phyloP scores from a whole-genome alignment of 306 rosid genomes.

The Malus orientalis region DNA sequence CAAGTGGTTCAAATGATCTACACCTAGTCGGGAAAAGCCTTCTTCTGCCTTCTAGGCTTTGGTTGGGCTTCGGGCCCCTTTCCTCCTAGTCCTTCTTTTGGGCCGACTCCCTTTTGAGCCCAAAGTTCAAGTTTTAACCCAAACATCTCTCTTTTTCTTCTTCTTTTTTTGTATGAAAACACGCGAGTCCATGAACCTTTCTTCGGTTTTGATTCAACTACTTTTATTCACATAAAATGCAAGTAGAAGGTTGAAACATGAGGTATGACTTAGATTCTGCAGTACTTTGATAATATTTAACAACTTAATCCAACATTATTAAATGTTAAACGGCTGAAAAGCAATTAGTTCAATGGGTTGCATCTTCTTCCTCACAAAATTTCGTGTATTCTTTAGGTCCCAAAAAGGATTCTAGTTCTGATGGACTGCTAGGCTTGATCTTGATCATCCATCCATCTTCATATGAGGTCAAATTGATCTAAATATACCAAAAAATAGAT shows the following conservation, averaged over 20 bases:
- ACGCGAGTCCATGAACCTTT: not conserved
- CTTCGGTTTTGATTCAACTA: too few relatives aligned
- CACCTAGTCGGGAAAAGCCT: too few relatives aligned
- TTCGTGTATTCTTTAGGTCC: constrained; percentile 75
- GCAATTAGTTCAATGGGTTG: constrained; percentile 44
- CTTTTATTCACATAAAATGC: not conserved
- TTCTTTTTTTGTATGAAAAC: not conserved
- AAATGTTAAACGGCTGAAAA: constrained; percentile 14
- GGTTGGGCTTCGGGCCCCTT: too few relatives aligned
- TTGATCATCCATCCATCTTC: constrained; percentile 97
- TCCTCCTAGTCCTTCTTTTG: too few relatives aligned
- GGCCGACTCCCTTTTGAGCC: too few relatives aligned
- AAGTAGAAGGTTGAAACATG: not conserved
- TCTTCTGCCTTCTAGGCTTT: too few relatives aligned
- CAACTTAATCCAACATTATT: constrained; percentile 18
- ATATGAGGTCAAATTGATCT: constrained; percentile 67
- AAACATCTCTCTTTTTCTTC: not conserved
- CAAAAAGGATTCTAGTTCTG: constrained; percentile 58
- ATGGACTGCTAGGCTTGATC: constrained; percentile 64
- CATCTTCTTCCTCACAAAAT: constrained; percentile 84
- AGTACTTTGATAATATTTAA: constrained; percentile 14
- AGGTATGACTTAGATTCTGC: not conserved
- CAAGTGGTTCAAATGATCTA: too few relatives aligned
- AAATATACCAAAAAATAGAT: not conserved
- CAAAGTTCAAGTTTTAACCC: too few relatives aligned